Evolutionary conservation across 139 green algal genomes (phyloP), one percentile per base, ranked within the genome.

Genomic region (Desmodesmus armatus): DNA sequence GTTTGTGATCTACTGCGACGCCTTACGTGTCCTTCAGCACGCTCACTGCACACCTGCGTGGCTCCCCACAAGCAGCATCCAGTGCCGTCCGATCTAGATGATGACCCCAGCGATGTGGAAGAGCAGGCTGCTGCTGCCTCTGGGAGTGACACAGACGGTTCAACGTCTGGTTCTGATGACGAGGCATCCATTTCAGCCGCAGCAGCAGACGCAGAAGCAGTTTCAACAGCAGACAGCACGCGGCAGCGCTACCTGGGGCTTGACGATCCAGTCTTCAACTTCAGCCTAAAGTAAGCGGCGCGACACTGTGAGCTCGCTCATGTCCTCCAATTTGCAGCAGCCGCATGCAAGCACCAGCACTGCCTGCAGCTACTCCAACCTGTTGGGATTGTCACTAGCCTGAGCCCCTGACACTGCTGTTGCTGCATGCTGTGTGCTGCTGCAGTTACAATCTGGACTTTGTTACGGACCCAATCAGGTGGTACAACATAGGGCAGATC

Each of bases 191-290:
- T 15, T 31, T 29, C 19, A 17, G 19, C 21, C 19, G n/a, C 19
- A 44, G 49, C 79, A 63, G 63, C 65, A 67, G 78, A n/a, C 23
- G 40, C 63, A 84, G 41, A n/a, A 47, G 47, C 49, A n/a, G 44
- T 31, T 21, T 40, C 31, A 27, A 62, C 27, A 40, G 44, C 51
- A 81, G 74, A 4, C 29, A 43, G 74, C 29, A 27, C 23, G 25
- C 79, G 69, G 13, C 21, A 43, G 1, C 44, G 41, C 35, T 65
- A 85, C 79, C 67, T 85, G 29, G 67, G 65, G 33, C 27, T 85
- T 1, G 49, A 85, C 19, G 29, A 85, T 40, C 79, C 79, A 3
- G 43, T 69, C 3, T 43, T 85, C 21, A 77, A 77, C 29, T 41
- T 77, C 6, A 33, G 39, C 49, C 65, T 85, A 25, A 78, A 11